Evolutionary conservation across 2,329 filamentous ascomycete species (phyloP), one percentile per base, ranked within the genome.

Genomic region (Aspergillus phoenicis): DNA sequence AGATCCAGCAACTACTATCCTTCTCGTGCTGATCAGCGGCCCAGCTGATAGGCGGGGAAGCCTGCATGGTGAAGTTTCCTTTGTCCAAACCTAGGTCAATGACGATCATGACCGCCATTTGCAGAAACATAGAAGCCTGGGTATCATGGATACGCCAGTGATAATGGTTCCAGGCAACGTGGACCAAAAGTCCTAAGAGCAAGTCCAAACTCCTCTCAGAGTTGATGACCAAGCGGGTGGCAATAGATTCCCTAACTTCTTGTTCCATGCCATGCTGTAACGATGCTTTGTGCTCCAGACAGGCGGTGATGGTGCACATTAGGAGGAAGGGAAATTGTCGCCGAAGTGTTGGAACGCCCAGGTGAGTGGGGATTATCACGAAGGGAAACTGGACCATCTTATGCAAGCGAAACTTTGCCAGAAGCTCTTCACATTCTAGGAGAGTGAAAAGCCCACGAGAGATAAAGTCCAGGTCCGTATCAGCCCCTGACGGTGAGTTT

Each of bases 311-410:
- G 2, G 57, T 52, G 13, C 52, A 52, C n/a, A 57, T 15, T 10
- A 62, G 33, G 17, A 62, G 57, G 28, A 62, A 62, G 4, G 57
- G 57, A 2, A 8, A 51, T 20, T 62, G 26, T 8, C 33, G 20
- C 3, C 47, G 48, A 17, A 62, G 30, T 5, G 20, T 52, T 5
- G 38, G 20, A 7, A 48, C 28, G 11, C 43, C 26, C 13, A 52
- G n/a, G 6, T 45, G 26, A 30, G 45, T n/a, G 15, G 38, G 47
- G 13, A 62, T 33, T 4, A 62, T 33, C 4, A 59, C 56, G 28
- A 62, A 62, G 11, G 58, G 58, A 22, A 60, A 62, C 20, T 60
- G 43, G n/a, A 53, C 58, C 58, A 57, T 52, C 24, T 60, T 62
- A 11, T 41, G 45, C 7, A 13, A 22, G 11, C 58, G 58, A 20